Evolutionary conservation across 805 yeast species (phyloP), one percentile per base, ranked within the genome.

Genomic region (Pichia heedii): DNA sequence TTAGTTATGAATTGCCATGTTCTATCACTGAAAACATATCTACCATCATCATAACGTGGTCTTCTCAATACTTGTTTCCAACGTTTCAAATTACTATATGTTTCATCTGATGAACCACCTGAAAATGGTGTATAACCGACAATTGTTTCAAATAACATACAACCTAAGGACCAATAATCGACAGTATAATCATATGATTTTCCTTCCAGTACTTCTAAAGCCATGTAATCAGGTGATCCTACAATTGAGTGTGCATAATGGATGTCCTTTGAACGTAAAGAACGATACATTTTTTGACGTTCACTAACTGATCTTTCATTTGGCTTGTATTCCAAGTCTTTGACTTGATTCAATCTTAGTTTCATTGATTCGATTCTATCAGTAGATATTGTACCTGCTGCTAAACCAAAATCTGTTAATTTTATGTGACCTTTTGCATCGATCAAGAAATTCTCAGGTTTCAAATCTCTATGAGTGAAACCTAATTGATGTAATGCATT

Each of bases 191-290:
- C 96, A 62, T 93, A 93, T 46, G 81, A 79, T 57, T 83, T 84
- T 8, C 98, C 98, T 63, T 87, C 95, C 42, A 93, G 74, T 12
- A 93, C 97, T 63, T 93, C 99, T 40, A 93, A 71, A 1, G 99
- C 98, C 99, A 93, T 93, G 60, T 93, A 93, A 63, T 93, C 99
- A 1, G 99, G 99, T 5, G 95, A 84, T 1, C 99, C 99, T 15
- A 93, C 99, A 53, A 90, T 86, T 1, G 97, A 87, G 55, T 86
- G 85, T 16, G 99, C 97, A 56, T 84, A 82, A 54, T 84, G 87
- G 46, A 85, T 74, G 54, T 88, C 95, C 30, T 74, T 74, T 47
- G 78, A 82, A 52, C 95, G 77, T 43, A 81, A 61, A n/a, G 82
- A 79, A 49, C 85, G 79, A 64, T 89, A 93, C 59, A 88, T 69